These are phyloP conservation scores for Trichophyton rubrum DNA, from an alignment of 2,329 filamentous ascomycete genomes.

Conservation along the genomic window DNA sequence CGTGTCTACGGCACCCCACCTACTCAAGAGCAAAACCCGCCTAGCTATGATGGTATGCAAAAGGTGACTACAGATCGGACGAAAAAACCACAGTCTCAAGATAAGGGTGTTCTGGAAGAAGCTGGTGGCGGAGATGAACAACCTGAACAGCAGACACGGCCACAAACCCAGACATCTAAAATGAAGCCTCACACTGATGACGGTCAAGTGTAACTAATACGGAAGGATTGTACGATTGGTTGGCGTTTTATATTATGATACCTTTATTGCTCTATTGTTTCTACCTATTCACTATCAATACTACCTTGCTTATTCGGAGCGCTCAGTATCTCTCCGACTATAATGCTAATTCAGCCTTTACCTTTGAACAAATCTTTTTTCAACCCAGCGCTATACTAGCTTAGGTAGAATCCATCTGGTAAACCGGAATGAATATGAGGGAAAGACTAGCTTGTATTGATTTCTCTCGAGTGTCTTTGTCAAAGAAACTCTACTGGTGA, in stretches of 20 bases:
- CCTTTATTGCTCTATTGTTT: not conserved
- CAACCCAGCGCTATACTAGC: no score
- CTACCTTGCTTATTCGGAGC: not conserved
- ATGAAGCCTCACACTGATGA: not conserved
- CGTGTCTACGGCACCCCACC: not conserved
- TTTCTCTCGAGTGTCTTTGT: not conserved
- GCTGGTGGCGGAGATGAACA: not conserved
- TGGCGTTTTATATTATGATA: not conserved
- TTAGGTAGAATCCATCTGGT: no score
- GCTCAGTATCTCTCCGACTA: not conserved
- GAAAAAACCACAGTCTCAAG: not conserved
- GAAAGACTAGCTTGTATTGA: not conserved
- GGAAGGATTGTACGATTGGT: not conserved
- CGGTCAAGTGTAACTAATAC: not conserved
- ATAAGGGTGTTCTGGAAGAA: not conserved
- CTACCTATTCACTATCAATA: not conserved
- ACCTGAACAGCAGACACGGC: not conserved
- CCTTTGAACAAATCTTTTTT: not conserved
- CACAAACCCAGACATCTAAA: not conserved
- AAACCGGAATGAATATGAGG: not conserved
- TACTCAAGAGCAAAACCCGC: not conserved
- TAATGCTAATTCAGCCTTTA: not conserved
- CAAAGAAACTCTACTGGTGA: slow-evolving; percentile 2
- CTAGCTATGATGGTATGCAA: not conserved
- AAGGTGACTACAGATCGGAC: not conserved